A percentile compares a stretch with the other conserved stretches of the same genome.
Conservation (phyloP, 352 stramenopile genomes). For the Phytopythium cucurbitacearum region DNA sequence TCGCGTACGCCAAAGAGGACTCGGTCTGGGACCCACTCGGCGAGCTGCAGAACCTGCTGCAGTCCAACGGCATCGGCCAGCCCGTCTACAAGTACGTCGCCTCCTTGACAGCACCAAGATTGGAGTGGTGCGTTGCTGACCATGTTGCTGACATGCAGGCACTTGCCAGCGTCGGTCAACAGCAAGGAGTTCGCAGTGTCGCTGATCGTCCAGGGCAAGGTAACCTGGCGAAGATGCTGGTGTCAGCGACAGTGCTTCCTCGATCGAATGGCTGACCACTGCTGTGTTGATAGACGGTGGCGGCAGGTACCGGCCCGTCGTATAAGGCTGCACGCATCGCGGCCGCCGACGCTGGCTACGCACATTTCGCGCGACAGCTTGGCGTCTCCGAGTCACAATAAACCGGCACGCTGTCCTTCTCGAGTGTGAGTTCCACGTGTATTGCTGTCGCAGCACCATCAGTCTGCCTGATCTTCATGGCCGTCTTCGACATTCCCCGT, state of each 20-base stretch:
- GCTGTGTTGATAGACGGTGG: slow-evolving; percentile 23
- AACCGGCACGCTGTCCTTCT: too few species aligned
- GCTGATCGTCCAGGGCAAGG: slow-evolving; percentile 63
- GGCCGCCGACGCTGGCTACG: slow-evolving; percentile 47
- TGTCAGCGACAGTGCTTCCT: not conserved
- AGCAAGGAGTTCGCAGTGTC: slow-evolving; percentile 45
- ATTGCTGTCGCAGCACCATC: too few species aligned
- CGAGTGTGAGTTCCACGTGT: too few species aligned
- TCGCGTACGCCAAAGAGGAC: slow-evolving; percentile 50
- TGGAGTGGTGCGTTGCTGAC: not conserved
- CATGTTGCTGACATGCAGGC: slow-evolving; percentile 17
- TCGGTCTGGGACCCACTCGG: slow-evolving; percentile 51
- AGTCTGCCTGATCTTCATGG: too few species aligned
- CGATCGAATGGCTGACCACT: slow-evolving; percentile 4
- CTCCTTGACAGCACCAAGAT: not conserved
- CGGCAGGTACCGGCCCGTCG: slow-evolving; percentile 40
- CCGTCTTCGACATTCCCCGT: too few species aligned
- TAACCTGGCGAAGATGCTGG: slow-evolving; percentile 16
- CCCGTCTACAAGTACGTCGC: slow-evolving; percentile 59
- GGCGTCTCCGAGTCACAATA: not conserved
- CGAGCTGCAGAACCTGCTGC: slow-evolving; percentile 65
- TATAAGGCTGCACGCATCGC: slow-evolving; percentile 58
- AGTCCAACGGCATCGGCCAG: slow-evolving; percentile 56
- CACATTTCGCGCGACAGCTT: slow-evolving; percentile 36
- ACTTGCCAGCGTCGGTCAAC: slow-evolving; percentile 40